Conservation (phyloP, 148 eudicot genomes). For the Rhododendron ferrugineum region DNA sequence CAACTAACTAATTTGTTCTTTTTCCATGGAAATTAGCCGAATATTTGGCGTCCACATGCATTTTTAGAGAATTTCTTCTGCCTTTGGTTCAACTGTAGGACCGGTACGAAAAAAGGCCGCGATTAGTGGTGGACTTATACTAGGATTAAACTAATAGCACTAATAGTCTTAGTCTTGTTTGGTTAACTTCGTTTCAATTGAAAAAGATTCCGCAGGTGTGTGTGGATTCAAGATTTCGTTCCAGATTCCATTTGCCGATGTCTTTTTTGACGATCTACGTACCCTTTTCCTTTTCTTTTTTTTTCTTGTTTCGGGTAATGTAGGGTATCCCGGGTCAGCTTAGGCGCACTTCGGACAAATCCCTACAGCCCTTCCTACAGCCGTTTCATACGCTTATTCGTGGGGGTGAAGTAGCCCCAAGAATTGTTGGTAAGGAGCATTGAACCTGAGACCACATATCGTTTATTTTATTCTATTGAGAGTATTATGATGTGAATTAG, state of each 20-base stretch:
- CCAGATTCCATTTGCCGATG: constrained; percentile 2
- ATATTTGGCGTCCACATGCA: not conserved
- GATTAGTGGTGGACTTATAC: not conserved
- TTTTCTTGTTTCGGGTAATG: too few species aligned
- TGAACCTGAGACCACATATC: too few species aligned
- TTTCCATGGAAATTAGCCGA: not conserved
- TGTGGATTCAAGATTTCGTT: constrained; percentile 7
- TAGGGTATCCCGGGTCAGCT: too few species aligned
- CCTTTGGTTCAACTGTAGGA: not conserved
- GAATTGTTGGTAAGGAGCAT: too few species aligned
- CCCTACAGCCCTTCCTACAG: too few species aligned
- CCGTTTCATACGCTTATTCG: too few species aligned
- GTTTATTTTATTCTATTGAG: not conserved
- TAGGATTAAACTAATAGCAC: not conserved
- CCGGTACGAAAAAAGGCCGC: not conserved
- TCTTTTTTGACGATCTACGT: too few species aligned
- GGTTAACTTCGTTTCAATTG: not conserved
- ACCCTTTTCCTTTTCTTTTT: too few species aligned
- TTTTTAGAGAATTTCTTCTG: not conserved
- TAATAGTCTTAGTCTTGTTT: not conserved
- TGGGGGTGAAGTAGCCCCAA: too few species aligned
- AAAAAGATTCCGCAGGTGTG: not conserved
- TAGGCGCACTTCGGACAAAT: too few species aligned
- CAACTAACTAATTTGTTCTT: not conserved
- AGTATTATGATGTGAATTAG: not conserved